A percentile compares a stretch with the other conserved stretches of the same genome.
Evolutionary conservation across 805 yeast genomes (phyloP).

Genomic region (Phaffomyces opuntiae): DNA sequence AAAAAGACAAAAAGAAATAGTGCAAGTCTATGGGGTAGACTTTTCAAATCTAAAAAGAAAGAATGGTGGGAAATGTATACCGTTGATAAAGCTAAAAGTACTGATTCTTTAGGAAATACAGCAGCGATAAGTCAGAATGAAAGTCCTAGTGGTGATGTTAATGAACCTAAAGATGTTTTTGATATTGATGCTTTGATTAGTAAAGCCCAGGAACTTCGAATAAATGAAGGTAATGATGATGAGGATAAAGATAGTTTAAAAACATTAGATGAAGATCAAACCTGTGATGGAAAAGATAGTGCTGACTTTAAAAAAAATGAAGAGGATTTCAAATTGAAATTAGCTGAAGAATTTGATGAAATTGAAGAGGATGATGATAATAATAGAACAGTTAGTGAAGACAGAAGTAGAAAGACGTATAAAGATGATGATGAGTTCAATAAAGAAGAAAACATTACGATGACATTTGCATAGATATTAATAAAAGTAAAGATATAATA

Average conservation of each 20-base stretch:
- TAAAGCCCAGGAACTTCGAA: constrained; percentile 7
- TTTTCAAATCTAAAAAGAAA: constrained; percentile 46
- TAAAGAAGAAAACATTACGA: constrained; percentile 14
- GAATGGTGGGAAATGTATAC: constrained; percentile 46
- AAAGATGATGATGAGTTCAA: constrained; percentile 13
- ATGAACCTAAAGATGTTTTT: constrained; percentile 9
- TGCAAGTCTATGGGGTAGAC: constrained; percentile 31
- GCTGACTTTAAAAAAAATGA: background rate
- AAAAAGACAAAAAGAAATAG: constrained; percentile 23
- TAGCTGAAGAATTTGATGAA: constrained; percentile 4
- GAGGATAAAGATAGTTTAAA: background rate
- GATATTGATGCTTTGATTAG: constrained; percentile 17
- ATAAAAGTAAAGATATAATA: no score
- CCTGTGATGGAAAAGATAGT: background rate
- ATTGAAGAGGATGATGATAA: background rate
- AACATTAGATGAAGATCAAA: background rate
- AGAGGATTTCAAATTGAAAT: background rate
- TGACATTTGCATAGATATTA: constrained; percentile 16
- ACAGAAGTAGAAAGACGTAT: background rate
- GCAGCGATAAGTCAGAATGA: no score
- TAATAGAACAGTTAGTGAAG: background rate
- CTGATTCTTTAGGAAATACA: constrained; percentile 4
- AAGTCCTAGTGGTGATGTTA: background rate
- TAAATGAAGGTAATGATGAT: background rate
- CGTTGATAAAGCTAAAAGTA: constrained; percentile 17